Percentiles rank a stretch among this genome's conserved stretches.
These are phyloP conservation scores for Drechslerella dactyloides DNA, from an alignment of 2,329 filamentous ascomycete species.

Conservation along the genomic window DNA sequence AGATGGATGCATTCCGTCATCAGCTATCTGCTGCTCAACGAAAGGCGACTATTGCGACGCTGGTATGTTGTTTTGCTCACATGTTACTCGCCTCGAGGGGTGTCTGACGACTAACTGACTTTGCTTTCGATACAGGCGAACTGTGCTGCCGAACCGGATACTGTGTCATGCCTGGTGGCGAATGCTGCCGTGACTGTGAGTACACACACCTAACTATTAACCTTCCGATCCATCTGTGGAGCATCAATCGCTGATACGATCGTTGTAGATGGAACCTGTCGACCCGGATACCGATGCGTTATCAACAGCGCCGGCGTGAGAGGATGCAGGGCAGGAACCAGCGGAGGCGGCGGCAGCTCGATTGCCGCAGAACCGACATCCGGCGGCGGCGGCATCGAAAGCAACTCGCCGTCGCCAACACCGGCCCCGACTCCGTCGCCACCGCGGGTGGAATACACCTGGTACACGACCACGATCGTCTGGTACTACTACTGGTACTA, in stretches of 20 bases:
- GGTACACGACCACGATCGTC: constrained; percentile 44
- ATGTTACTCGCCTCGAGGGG: background rate
- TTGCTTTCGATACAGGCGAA: constrained; percentile 17
- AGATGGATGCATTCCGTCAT: constrained; percentile 23
- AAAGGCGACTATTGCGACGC: constrained; percentile 25
- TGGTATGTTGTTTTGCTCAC: constrained; percentile 12
- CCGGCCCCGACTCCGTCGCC: constrained; percentile 16
- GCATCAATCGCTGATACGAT: constrained; percentile 6
- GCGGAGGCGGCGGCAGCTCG: constrained; percentile 39
- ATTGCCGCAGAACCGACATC: constrained; percentile 27
- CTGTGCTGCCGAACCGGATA: constrained; percentile 46
- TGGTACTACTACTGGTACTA: constrained; percentile 50
- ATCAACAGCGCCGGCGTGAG: constrained; percentile 42
- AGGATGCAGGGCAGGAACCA: constrained; percentile 30
- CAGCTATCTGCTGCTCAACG: constrained; percentile 20
- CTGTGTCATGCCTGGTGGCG: constrained; percentile 36
- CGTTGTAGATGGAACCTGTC: constrained; percentile 33
- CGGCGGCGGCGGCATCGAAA: constrained; percentile 4
- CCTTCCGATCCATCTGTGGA: background rate
- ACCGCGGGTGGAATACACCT: constrained; percentile 22
- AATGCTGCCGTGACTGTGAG: constrained; percentile 47
- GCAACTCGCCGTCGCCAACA: background rate
- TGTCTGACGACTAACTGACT: constrained; percentile 3
- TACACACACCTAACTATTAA: background rate
- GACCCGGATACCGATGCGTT: constrained; percentile 42